Evolutionary conservation across 2,329 filamentous ascomycete genomes (phyloP), one percentile per base, ranked within the genome.

Genomic region (Trichoderma sp.): DNA sequence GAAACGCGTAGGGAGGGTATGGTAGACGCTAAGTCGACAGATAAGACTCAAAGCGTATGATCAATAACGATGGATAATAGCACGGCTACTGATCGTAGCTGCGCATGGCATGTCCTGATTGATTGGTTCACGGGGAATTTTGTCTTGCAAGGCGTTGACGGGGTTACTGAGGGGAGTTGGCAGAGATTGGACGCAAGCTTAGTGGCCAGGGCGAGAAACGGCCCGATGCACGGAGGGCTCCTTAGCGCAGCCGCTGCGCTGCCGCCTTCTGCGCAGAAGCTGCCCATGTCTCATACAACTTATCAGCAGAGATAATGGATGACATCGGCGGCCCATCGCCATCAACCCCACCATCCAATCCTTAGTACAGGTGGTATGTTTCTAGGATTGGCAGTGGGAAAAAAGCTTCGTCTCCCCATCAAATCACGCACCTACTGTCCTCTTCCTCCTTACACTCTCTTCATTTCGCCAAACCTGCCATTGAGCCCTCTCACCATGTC

Each of bases 401-500:
- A 74, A 75, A 75, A 50, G 41, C 63, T 64, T 67, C 45, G 63
- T 65, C 75, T 53, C 45, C 73, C 77, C 79, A 78, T 79, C 79
- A 83, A 82, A 82, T 82, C 80, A 83, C 79, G 79, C 80, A 83
- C 72, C 67, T 74, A 50, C 21, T 31, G 27, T 9, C 60, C 14
- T 62, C 50, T 5, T 75, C 63, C 66, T 59, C 59, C 33, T 53
- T 77, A 75, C 74, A 71, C 69, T 76, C 73, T 76, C 71, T 69
- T 59, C 66, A 67, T 60, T 24, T 14, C 33, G 18, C 27, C 50
- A n/a, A 56, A 50, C 7, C 38, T 64, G 33, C 59, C 41, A 71
- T 69, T 74, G 65, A 68, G n/a, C 71, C 71, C 60, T 76, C 75
- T 79, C 82, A 84, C 80, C 81, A 89, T 89, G 87, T 85, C 88